Evolutionary conservation across 139 green algal genomes (phyloP), one percentile per base, ranked within the genome.

Genomic region (Coelastrella sp.): DNA sequence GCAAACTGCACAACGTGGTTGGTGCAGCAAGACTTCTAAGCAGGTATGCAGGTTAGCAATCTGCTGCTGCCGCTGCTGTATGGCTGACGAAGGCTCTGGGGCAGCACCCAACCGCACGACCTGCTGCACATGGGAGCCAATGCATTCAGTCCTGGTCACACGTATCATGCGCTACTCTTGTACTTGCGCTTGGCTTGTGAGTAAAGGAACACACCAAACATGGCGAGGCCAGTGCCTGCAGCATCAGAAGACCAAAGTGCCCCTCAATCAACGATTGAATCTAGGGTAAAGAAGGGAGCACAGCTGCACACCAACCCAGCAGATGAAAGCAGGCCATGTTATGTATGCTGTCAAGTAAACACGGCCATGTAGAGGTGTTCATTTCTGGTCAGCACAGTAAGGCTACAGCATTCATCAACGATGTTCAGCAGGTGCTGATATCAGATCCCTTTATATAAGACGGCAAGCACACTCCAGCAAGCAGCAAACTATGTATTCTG

Each of bases 171-270:
- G 74, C 78, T 85, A 59, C 58, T 57, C 82, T 92, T 92, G 79
- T 49, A 91, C 35, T 66, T 56, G 7, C 95, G 91, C 93, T 98
- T 98, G 35, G 92, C 97, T 90, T 97, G 96, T 0, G 96, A 97
- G 94, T 99, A 99, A 0, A 92, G 72, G 91, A 99, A 99, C 74
- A 99, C 97, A 56, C 97, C 97, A 11, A 87, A 88, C 88, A 99
- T 93, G 7, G 97, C 97, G 25, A 99, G 91, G n/a, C 84, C 96
- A 7, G 97, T 99, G 68, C 96, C 93, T 95, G 89, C 72, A 63
- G 72, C 25, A 76, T 10, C 1, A 63, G 8, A 76, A 6, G 15
- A 24, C 12, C 63, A 70, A 70, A 70, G 1, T 70, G 15, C 63
- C 7, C 63, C 63, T 70, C 63, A 70, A 17, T 17, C 35, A 49